Base-by-base conservation (phyloP, 805 yeast genomes). In the Tetrapisispora nanseiensis region DNA sequence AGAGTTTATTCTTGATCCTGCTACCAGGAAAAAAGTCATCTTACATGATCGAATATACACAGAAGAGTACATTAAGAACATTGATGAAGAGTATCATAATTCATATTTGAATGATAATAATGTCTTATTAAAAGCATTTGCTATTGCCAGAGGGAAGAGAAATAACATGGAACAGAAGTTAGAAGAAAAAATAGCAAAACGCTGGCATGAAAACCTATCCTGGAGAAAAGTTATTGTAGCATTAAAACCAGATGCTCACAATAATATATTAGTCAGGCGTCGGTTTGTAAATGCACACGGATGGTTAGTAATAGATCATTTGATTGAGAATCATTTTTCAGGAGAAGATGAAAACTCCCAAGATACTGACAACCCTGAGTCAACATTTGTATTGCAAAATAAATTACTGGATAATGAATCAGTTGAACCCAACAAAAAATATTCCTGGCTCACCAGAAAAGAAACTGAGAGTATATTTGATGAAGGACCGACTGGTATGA, bases 211-310 rank as follows among this genome's bases (percentile, higher is more conserved):
- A 44, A 78, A 75, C 10, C 75, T 86, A 81, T 62, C 76, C 13
- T 90, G 98, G 98, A 68, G 97, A 34, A 90, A 90, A 62, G 95
- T 92, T 3, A 64, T 92, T 22, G 95, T 89, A 1, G 78, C 78
- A 33, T 65, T 92, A 48, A 75, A 78, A 49, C 96, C 97, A 0
- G 98, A 90, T 60, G 96, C 98, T 0, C 98, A 90, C 57, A 90
- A 90, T 55, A 90, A 87, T 55, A 87, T 92, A 23, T 71, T 86
- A 22, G 97, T 90, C 1, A 69, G 98, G 48, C 71, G 98, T 50
- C 66, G 85, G 47, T 92, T 85, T 67, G 81, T 94, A 6, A 84
- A 84, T 63, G 92, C 90, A 0, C 83, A 78, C 61, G 94, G 95
- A 1, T 84, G 95, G 95, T 78, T 76, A 1, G 85, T 82, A 0